Base-by-base conservation (phyloP, 495 filamentous ascomycete species). In the Aspergillus carlsbadensis region DNA sequence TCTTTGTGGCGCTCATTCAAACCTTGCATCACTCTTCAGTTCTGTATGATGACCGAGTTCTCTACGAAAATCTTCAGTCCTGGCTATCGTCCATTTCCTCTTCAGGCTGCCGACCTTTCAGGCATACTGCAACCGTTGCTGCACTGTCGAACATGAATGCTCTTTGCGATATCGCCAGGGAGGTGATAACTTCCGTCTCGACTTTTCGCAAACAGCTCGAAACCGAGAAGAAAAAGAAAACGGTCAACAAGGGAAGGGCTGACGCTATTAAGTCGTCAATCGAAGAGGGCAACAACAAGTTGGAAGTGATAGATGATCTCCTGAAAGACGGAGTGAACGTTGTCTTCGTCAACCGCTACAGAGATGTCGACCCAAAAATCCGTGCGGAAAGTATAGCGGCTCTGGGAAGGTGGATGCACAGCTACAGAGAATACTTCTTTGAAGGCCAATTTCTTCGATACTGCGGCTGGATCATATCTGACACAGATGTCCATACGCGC, bases 311-410 rank as follows among this genome's bases (percentile, higher is more conserved):
- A 44, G 83, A 92, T 59, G 78, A 76, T 1, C 79, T 84, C 49
- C 82, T 96, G 42, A 86, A 86, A 56, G 88, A 93, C 62, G 85
- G 89, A 50, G 92, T 97, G 59, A 88, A 96, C 53, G 87, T 89
- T 10, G 84, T 97, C 24, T 98, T 94, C 61, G 85, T 96, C 26
- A 92, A 98, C 69, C 88, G 94, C 22, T 98, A 97, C 68, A 90
- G 94, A 33, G 94, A 98, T 60, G 82, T 97, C 18, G 94, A 98
- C 69, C 81, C 89, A 1, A 87, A 78, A 57, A 96, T 98, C 49
- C 84, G 94, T 34, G 81, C 84, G 2, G 91, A 96, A 57, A 96
- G 91, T 64, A 82, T 96, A 41, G 81, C 85, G 48, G 90, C 90
- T 7, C 78, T 98, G 20, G 90, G 91, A 35, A 79, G 83, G 29